Base-by-base conservation (phyloP, 2,329 filamentous ascomycete genomes). In the Aspergillus viridinutans region DNA sequence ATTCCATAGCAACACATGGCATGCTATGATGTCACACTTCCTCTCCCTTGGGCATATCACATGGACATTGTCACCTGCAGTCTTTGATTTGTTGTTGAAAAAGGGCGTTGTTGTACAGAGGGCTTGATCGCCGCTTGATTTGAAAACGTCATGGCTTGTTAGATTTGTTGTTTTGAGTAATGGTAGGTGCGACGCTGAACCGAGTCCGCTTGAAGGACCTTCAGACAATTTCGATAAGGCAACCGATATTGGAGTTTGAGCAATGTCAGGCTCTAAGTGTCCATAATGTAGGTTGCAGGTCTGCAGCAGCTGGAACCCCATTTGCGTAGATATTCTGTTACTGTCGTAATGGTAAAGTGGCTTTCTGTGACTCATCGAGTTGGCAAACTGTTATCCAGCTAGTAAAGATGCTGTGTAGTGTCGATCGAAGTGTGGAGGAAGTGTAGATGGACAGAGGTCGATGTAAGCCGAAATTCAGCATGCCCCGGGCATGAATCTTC, bases 1-100 rank as follows among this genome's bases (percentile, higher is more conserved):
- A 58, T 57, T 56, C 49, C 62, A 61, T 49, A 58, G 60, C 57
- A 64, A 59, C 58, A 61, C 57, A 59, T 59, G 58, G 57, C 56
- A 68, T 67, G 62, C 56, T 55, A 66, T 71, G 67, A 69, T 70
- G 68, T 69, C 68, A 71, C 64, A 26, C 52, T 50, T 63, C 64
- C 58, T 52, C 50, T 58, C 62, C 62, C 63, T 61, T 54, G 54
- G 52, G 52, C 59, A 58, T 59, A 61, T 57, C 55, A 51, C 52
- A 50, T 58, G 50, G 53, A 14, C 45, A 45, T 26, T 50, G n/a
- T 42, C 43, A 50, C 23, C 43, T 25, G 43, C 43, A 47, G 43
- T 26, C 21, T 45, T 23, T 25, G 43, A 47, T 47, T 47, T 47
- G 20, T 26, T 47, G 43, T 23, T 54, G 48, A 54, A 47, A 54